Evolutionary conservation across 2,329 filamentous ascomycete species (phyloP), one percentile per base, ranked within the genome.

Genomic region (Ophiosphaerella herpotricha): DNA sequence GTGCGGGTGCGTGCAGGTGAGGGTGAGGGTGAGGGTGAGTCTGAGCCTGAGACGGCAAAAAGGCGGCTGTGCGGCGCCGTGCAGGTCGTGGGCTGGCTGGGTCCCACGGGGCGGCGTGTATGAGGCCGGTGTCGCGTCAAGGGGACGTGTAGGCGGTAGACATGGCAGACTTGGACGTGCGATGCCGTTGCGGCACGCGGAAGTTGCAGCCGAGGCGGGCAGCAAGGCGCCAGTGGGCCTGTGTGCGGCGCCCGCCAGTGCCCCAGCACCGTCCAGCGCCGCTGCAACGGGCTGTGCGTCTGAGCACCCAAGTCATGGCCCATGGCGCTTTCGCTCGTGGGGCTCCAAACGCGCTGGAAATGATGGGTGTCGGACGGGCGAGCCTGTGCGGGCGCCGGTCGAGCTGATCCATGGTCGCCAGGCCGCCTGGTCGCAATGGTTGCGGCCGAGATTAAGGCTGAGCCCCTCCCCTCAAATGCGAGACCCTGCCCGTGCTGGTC

Each of bases 31-130:
- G 35, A 29, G 26, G 9, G 26, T 29, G 26, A 39, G 23, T 7
- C 35, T 42, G 43, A 32, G 49, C 31, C 50, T 53, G 56, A 55
- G 44, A 49, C 39, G 36, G 12, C 26, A 41, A 37, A 42, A 47
- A 36, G 46, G 60, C 66, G 65, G 65, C 66, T 59, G 65, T 67
- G 66, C 60, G 39, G 43, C 40, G 41, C 48, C 41, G 48, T 57
- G 55, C 48, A 52, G 45, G 51, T 45, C 34, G 52, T 26, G 34
- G 45, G 40, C 42, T 29, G 26, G 26, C 26, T 29, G 7, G 26
- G 26, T 29, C 7, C 26, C 26, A 8, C 26, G 26, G 26, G 26
- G 26, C 11, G 13, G 38, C 33, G 39, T 48, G 5, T 35, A 18
- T 40, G 44, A 46, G 35, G 45, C 24, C 35, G 21, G 16, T 37